Evolutionary conservation across 1,284 basidiomycete genomes (phyloP), one percentile per base, ranked within the genome.

Genomic region (Schizophyllum amplum): DNA sequence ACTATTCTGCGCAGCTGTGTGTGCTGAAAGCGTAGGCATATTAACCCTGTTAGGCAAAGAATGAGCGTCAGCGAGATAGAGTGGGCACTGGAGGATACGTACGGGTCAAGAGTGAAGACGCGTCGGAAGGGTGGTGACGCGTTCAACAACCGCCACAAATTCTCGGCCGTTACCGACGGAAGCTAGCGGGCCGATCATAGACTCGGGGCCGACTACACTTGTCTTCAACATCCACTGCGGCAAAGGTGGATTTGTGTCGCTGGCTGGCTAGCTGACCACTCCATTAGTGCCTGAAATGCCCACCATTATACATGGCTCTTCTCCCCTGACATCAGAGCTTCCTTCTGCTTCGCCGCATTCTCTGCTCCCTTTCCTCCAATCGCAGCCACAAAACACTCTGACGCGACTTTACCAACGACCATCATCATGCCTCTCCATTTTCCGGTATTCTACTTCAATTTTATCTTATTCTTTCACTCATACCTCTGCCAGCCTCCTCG

Each of bases 351-450:
- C 61, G 15, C 72, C 80, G 23, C 88, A 92, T 67, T 75, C 82
- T 2, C 70, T 91, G n/a, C 72, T 91, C 24, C 82, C 86, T 1
- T 98, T 97, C 71, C 78, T 99, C 42, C 87, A 93, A 63, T 83
- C 85, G 5, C 92, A 97, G 66, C 89, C 92, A 0, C 88, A 92
- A 66, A 87, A 82, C 53, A 89, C 90, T 47, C 78, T 96, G 58
- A 89, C 84, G 52, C 82, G 92, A 52, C 78, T 98, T 52, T 99
- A 97, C 70, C 82, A 87, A 65, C 84, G 86, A 20, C 94, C 96
- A 21, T 95, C 94, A 1, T 90, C 92, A 69, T 97, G 94, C 73
- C 82, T 99, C 27, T 92, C 94, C 49, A 87, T 99, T 69, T 94
- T 98, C 70, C 85, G 94, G 92, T 92, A 61, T 65, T 63, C 57